Base-by-base conservation (phyloP, 2,329 filamentous ascomycete species). In the Beauveria sp. region DNA sequence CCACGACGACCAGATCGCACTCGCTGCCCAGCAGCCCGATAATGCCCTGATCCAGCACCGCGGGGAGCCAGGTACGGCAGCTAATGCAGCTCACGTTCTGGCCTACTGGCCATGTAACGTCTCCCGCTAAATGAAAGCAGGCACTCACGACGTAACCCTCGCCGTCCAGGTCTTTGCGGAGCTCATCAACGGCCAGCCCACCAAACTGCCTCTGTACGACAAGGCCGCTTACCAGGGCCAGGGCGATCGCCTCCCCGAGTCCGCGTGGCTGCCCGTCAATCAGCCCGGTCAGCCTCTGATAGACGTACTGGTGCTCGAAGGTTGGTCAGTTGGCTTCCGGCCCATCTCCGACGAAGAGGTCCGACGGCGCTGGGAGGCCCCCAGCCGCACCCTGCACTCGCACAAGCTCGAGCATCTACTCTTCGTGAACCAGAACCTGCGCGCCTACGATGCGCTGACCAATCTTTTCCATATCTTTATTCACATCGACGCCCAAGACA, bases 301-400 rank as follows among this genome's bases (percentile, higher is more conserved):
- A 26, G 74, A 82, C 26, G 84, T 93, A 7, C 81, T 96, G 24
- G 84, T 96, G 57, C 86, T 96, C 65, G 92, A 97, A 73, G 92
- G 93, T 20, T 96, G 92, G 93, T 95, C 89, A 72, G 86, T 96
- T 14, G 93, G 91, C 3, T 96, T 96, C 75, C 85, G 86, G 6
- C 74, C 88, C 0, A 73, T 93, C 14, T 67, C 76, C 34, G 73
- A 80, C 0, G 70, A 75, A n/a, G 78, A 81, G 5, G 71, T 84
- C 4, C 78, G 80, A 30, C 71, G 85, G 3, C 79, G 79, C 66
- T 77, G 78, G 70, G 82, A 80, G 72, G 74, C 77, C 58, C 75
- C 74, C 66, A 80, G 71, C 72, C 83, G 71, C 71, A 84, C 72
- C 40, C 78, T 80, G 50, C 75, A 72, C 67, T 73, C 65, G 62